phyloP scores from a whole-genome alignment of 176 grass and related monocot species.

The maize (Zea mays) region Zm-B73-REFERENCE-NAM-5.0 NC_050096.1:268108001-268108500 shows the following conservation, averaged over 20 bases:
- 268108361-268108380: constrained; percentile 19
- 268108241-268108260: too few relatives aligned
- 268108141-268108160: too few relatives aligned
- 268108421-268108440: constrained; percentile 43
- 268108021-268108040: too few relatives aligned
- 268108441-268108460: neutral
- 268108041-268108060: too few relatives aligned
- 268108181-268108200: neutral
- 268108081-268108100: too few relatives aligned
- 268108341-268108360: neutral
- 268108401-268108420: constrained; percentile 70
- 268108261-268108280: too few relatives aligned
- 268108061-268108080: too few relatives aligned
- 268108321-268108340: neutral
- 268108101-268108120: too few relatives aligned
- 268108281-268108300: constrained; percentile 42
- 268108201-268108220: constrained; percentile 33
- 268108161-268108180: neutral
- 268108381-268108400: constrained; percentile 55
- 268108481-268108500: neutral
- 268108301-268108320: neutral
- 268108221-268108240: constrained; percentile 20
- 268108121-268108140: too few relatives aligned
- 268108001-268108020: too few relatives aligned
- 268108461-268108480: neutral